phyloP scores from a whole-genome alignment of 768 basidiomycete species.

The Dacryopinax spathularia region DNA sequence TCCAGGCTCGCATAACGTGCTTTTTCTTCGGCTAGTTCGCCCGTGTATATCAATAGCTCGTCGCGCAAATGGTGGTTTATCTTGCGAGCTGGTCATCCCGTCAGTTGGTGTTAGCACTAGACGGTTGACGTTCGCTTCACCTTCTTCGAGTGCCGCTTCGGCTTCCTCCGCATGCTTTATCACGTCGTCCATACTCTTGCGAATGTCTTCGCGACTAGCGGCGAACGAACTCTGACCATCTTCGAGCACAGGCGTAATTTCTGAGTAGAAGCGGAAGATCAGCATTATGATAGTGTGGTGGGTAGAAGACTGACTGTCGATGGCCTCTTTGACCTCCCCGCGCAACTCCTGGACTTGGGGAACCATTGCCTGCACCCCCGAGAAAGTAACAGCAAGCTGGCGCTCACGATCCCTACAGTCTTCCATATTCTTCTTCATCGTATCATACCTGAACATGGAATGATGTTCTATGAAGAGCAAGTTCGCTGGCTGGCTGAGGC shows the following conservation, averaged over 20 bases:
- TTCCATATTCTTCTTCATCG: background rate
- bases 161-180: no score
- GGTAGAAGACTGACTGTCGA: background rate
- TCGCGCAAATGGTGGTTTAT: background rate
- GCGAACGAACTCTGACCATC: background rate
- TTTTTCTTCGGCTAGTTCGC: background rate
- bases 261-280: background rate
- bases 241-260: background rate
- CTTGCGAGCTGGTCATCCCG: background rate
- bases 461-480: background rate
- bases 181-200: no score
- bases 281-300: background rate
- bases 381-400: background rate
- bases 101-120: background rate
- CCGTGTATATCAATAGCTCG: background rate
- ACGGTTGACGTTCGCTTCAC: no score
- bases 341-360: background rate
- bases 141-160: no score
- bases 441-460: background rate
- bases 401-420: background rate
- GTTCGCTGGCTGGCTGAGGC: background rate
- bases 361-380: background rate
- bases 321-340: background rate
- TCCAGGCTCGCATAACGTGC: background rate
- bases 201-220: no score